Base-by-base conservation (phyloP, 2,329 filamentous ascomycete species). In the Colletotrichum acutatum region DNA sequence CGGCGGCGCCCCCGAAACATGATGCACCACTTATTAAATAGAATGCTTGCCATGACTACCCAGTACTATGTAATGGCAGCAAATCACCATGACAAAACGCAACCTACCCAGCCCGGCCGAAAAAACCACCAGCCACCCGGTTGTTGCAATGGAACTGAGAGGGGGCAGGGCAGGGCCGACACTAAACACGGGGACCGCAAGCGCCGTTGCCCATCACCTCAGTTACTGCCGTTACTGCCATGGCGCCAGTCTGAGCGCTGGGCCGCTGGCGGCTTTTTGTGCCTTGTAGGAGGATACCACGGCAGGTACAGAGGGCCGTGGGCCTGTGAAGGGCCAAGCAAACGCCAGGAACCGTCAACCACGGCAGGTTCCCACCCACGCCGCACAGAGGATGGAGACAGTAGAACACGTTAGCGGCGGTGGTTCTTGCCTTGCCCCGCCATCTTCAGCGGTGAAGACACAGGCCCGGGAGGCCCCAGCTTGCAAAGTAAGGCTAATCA, bases 391-490 rank as follows among this genome's bases (percentile, higher is more conserved):
- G 42, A 49, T 22, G 42, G 42, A 42, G 42, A 19, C 22, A 11
- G 32, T 34, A 34, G 32, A 34, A 34, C 42, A 42, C 59, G 26
- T 57, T 65, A 53, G 32, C 34, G 42, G 34, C 37, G 37, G 16
- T 19, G 37, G 37, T 42, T 42, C 37, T 42, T 12, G 32, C 0
- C 46, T 7, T 52, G 26, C 60, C 66, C 56, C 56, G 66, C 71
- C 49, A 73, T 71, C 61, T 71, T 52, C 67, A 73, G 61, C 71
- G 66, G 62, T 16, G 58, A 26, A 52, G 16, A 57, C 60, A 56
- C 61, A 46, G 71, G 66, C 66, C 60, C 67, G 56, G 71, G 71
- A 66, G 46, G 60, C n/a, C 70, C 66, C 60, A 70, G 70, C 70
- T 42, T 42, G 16, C 14, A 22, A 57, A 30, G 22, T 49, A 19